Evolutionary conservation across 305 asterid species (phyloP).

Genomic region (Plantago coronopus): DNA sequence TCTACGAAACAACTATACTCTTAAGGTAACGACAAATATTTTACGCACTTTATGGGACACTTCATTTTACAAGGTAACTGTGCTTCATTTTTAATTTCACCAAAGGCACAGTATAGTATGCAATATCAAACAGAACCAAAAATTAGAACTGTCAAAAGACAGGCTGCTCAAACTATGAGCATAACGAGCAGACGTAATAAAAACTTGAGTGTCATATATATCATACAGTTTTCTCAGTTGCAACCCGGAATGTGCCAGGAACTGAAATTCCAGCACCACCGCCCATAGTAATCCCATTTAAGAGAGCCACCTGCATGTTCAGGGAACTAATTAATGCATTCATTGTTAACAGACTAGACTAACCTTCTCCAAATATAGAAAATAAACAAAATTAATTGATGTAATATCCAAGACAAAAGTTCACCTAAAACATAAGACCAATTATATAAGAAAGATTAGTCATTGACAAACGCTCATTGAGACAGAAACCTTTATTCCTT

Average conservation of each 20-base stretch:
- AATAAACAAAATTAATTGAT: no score
- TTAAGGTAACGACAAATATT: no score
- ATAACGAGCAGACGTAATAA: conserved; percentile 21
- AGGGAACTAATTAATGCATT: no score
- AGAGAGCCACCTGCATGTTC: conserved; percentile 77
- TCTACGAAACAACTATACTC: no score
- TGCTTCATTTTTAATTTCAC: conserved; percentile 4
- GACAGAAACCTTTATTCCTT: no score
- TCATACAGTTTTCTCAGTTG: conserved; percentile 90
- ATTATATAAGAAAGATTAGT: no score
- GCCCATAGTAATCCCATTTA: conserved; percentile 95
- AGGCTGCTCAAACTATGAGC: conserved; percentile 15
- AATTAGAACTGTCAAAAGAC: conserved; percentile 1
- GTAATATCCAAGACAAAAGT: no score
- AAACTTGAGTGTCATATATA: conserved; percentile 10
- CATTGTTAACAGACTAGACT: no score
- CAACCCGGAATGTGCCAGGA: conserved; percentile 89
- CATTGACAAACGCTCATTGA: no score
- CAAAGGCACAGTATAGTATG: not conserved
- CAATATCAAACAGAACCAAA: not conserved
- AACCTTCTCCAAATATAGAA: no score
- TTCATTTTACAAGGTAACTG: not conserved
- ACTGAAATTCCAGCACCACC: conserved; percentile 97
- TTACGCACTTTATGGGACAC: no score
- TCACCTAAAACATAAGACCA: no score